phyloP scores from a whole-genome alignment of 2,329 filamentous ascomycete species.

The Amylocarpus encephaloides region DNA sequence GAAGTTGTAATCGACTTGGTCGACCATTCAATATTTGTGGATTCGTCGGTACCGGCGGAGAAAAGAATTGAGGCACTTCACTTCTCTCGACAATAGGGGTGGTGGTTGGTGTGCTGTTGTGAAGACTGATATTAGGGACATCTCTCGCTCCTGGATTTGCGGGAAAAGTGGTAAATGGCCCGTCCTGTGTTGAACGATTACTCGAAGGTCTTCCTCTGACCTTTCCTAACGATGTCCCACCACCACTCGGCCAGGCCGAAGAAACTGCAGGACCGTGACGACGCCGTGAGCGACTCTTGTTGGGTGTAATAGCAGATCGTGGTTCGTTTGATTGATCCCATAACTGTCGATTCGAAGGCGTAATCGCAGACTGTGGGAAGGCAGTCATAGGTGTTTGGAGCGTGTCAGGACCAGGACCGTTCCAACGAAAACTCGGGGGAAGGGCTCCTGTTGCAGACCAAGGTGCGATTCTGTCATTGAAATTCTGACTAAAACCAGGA shows the following conservation, averaged over 20 bases:
- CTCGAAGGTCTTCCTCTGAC: conserved; percentile 74
- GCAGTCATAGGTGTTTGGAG: conserved; percentile 58
- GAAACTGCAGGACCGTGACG: conserved; percentile 83
- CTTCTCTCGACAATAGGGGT: conserved; percentile 40
- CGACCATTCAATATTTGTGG: conserved; percentile 26
- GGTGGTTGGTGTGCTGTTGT: conserved; percentile 35
- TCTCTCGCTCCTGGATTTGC: conserved; percentile 48
- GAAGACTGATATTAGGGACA: conserved; percentile 39
- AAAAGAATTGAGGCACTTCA: conserved; percentile 32
- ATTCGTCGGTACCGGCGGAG: conserved; percentile 18
- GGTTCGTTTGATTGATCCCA: conserved; percentile 52
- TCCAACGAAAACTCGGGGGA: conserved; percentile 31
- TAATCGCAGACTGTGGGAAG: conserved; percentile 74
- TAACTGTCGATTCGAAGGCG: conserved; percentile 45
- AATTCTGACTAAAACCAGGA: conserved; percentile 22
- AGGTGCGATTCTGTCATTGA: conserved; percentile 21
- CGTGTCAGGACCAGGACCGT: conserved; percentile 41
- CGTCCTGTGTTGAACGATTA: conserved; percentile 58
- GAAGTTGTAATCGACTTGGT: conserved; percentile 47
- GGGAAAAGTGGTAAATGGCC: conserved; percentile 64
- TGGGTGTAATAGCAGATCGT: conserved; percentile 67
- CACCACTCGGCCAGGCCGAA: conserved; percentile 75
- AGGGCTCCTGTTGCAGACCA: conserved; percentile 24
- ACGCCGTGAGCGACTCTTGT: conserved; percentile 48
- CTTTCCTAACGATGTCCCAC: conserved; percentile 58